Conservation (phyloP, 164 flowering plant genomes). For the Aristolochia contorta region DNA sequence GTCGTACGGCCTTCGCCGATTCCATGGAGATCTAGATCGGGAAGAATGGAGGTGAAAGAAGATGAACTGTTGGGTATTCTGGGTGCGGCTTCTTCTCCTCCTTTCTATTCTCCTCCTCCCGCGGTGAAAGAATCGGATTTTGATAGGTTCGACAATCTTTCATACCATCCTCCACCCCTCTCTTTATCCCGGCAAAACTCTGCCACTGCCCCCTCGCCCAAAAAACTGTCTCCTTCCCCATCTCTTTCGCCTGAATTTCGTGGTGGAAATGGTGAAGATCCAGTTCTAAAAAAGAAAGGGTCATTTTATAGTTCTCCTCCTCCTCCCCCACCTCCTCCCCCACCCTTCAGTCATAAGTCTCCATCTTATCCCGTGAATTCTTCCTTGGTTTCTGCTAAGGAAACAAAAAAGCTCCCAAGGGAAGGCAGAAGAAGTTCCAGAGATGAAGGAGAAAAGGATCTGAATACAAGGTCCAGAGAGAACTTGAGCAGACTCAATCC, state of each 20-base stretch:
- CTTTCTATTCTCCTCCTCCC: conserved; percentile 18
- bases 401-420: conserved; percentile 10
- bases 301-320: conserved; percentile 16
- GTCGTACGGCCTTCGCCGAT: conserved; percentile 77
- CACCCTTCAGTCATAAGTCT: conserved; percentile 12
- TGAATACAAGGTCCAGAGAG: conserved; percentile 12
- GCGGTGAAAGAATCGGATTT: conserved; percentile 27
- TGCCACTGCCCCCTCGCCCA: conserved; percentile 24
- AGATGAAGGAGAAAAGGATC: conserved; percentile 22
- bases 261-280: conserved; percentile 41
- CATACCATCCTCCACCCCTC: conserved; percentile 21
- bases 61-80: conserved; percentile 1
- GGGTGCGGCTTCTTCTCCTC: conserved; percentile 9
- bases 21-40: conserved; percentile 84
- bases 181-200: conserved; percentile 22
- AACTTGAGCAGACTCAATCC: background rate
- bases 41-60: conserved; percentile 48
- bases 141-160: conserved; percentile 17
- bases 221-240: conserved; percentile 34
- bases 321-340: conserved; percentile 22
- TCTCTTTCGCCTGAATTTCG: conserved; percentile 34
- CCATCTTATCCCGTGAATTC: conserved; percentile 14
- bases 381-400: background rate
- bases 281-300: conserved; percentile 31
- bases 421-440: conserved; percentile 11